These are phyloP conservation scores for Myrmaecium sp. DNA, from an alignment of 2,329 filamentous ascomycete genomes.

Conservation along the genomic window DNA sequence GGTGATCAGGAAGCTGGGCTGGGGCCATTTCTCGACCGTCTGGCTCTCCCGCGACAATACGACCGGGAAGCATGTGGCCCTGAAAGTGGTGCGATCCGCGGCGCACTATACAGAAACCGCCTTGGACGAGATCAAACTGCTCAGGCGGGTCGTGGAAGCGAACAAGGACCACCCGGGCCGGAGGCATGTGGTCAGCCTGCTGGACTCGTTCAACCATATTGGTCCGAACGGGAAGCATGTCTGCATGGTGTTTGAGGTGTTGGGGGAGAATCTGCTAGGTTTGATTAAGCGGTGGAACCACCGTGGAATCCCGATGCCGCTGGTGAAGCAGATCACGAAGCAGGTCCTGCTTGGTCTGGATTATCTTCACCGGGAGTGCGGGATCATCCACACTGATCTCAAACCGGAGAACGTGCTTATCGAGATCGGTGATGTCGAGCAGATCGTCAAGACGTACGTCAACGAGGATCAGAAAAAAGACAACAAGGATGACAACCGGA, in stretches of 20 bases:
- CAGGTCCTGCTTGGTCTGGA: slow-evolving; percentile 91
- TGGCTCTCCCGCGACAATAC: slow-evolving; percentile 71
- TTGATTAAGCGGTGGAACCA: slow-evolving; percentile 99
- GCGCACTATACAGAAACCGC: slow-evolving; percentile 98
- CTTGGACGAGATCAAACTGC: slow-evolving; percentile 95
- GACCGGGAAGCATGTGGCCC: slow-evolving; percentile 82
- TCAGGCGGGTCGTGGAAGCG: slow-evolving; percentile 90
- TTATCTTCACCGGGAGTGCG: slow-evolving; percentile 92
- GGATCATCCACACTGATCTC: slow-evolving; percentile 94
- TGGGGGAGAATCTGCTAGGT: slow-evolving; percentile 86
- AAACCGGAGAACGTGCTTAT: slow-evolving; percentile 98
- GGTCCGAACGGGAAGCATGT: slow-evolving; percentile 92
- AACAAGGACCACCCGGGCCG: slow-evolving; percentile 90
- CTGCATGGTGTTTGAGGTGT: slow-evolving; percentile 97
- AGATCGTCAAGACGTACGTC: slow-evolving; percentile 92
- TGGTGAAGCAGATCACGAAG: slow-evolving; percentile 98
- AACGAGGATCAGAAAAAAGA: slow-evolving; percentile 54
- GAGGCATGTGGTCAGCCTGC: slow-evolving; percentile 84
- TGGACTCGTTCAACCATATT: slow-evolving; percentile 96
- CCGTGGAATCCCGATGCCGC: slow-evolving; percentile 82
- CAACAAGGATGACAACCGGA: slow-evolving; percentile 79
- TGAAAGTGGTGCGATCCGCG: slow-evolving; percentile 94
- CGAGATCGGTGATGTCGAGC: slow-evolving; percentile 96
- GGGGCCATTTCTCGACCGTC: slow-evolving; percentile 98
- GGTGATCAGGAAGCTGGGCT: slow-evolving; percentile 87